These are phyloP conservation scores for Clavispora phyllophila DNA, from an alignment of 805 yeast species.

Conservation along the genomic window DNA sequence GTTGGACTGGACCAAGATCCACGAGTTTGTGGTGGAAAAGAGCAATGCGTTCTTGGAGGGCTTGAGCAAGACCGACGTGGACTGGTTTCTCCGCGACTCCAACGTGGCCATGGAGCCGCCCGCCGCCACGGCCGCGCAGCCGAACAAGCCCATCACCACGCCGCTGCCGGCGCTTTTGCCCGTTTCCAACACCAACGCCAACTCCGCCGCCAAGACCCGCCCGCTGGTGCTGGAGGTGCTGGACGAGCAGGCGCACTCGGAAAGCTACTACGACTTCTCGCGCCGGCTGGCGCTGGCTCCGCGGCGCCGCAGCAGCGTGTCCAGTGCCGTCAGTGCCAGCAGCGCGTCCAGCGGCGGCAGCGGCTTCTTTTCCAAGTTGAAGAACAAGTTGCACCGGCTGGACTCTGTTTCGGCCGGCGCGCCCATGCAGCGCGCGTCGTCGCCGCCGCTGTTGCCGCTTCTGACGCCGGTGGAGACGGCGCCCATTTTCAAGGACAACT, in stretches of 20 bases:
- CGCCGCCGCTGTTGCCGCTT: constrained; percentile 1
- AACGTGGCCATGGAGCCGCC: constrained; percentile 7
- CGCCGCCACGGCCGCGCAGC: background rate
- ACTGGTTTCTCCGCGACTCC: constrained; percentile 47
- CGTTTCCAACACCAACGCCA: constrained; percentile 28
- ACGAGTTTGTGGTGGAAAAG: constrained; percentile 10
- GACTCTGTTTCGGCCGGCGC: constrained; percentile 6
- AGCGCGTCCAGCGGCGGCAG: constrained; percentile 12
- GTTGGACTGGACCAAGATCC: constrained; percentile 10
- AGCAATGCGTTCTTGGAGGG: constrained; percentile 18
- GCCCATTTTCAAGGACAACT: constrained; percentile 16
- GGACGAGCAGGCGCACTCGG: constrained; percentile 16
- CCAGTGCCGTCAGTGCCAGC: constrained; percentile 11
- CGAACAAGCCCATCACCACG: constrained; percentile 1
- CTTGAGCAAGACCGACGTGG: constrained; percentile 41
- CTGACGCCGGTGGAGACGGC: constrained; percentile 2
- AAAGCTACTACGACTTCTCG: constrained; percentile 1
- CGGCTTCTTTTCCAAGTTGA: constrained; percentile 34
- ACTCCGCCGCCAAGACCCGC: constrained; percentile 25
- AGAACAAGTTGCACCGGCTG: constrained; percentile 24
- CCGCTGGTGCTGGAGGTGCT: constrained; percentile 28
- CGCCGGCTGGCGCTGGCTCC: background rate
- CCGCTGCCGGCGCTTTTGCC: constrained; percentile 17
- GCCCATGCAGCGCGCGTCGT: constrained; percentile 1
- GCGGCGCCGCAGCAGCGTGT: constrained; percentile 15